phyloP scores from a whole-genome alignment of 768 basidiomycete species.

The Agaricus subrufescens region DNA sequence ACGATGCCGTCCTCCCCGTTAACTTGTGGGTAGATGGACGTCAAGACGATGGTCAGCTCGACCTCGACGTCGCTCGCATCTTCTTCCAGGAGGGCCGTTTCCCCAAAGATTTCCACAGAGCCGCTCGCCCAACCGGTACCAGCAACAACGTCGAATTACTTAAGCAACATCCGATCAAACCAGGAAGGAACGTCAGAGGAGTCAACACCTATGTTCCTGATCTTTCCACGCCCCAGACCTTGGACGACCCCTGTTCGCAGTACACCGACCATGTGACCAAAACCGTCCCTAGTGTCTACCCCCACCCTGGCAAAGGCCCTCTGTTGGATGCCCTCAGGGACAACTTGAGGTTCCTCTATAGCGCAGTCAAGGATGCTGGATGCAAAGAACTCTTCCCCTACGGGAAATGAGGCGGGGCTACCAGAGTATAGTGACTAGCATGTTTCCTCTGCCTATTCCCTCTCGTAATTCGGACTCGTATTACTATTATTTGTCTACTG shows the following conservation, averaged over 20 bases:
- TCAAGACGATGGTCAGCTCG: slow-evolving; percentile 10
- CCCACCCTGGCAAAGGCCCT: slow-evolving; percentile 13
- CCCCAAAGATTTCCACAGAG: slow-evolving; percentile 15
- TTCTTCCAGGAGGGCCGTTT: slow-evolving; percentile 16
- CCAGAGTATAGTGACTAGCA: no score
- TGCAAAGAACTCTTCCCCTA: no score
- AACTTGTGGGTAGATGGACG: slow-evolving; percentile 18
- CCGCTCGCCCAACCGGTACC: background rate
- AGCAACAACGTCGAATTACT: background rate
- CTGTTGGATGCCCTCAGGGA: no score
- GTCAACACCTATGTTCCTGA: slow-evolving; percentile 14
- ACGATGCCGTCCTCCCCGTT: slow-evolving; percentile 13
- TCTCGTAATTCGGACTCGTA: no score
- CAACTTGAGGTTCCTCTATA: no score
- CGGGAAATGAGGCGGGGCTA: no score
- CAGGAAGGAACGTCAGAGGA: slow-evolving; percentile 12
- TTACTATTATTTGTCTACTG: no score
- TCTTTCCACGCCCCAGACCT: slow-evolving; percentile 5
- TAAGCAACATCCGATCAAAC: slow-evolving; percentile 8
- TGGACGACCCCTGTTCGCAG: slow-evolving; percentile 2
- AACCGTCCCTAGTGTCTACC: slow-evolving; percentile 15
- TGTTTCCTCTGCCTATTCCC: no score
- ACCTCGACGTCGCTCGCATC: slow-evolving; percentile 12
- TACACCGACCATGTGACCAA: slow-evolving; percentile 14
- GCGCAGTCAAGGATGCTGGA: no score